Percentiles rank a stretch among this genome's conserved stretches.
phyloP scores from a whole-genome alignment of 2,329 filamentous ascomycete species.

The Lachnellula cervina region DNA sequence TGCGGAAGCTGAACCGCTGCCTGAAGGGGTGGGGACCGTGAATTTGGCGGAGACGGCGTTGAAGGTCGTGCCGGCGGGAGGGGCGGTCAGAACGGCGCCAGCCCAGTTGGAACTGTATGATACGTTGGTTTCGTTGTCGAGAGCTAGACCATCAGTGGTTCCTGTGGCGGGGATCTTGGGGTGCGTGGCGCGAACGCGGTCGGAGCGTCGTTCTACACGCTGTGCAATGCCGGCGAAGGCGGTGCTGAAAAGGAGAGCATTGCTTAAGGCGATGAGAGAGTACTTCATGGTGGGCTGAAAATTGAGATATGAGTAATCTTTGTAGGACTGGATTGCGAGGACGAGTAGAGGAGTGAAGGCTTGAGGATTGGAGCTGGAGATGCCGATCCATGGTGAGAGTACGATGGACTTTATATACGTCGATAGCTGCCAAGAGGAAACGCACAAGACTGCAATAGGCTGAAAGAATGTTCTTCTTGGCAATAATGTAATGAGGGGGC shows the following conservation, averaged over 20 bases:
- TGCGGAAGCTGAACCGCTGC: neutral
- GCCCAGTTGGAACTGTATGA: conserved; percentile 34
- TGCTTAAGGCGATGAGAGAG: neutral
- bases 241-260: neutral
- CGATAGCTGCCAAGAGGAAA: neutral
- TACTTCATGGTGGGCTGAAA: neutral
- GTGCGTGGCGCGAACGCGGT: neutral
- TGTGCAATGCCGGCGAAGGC: neutral
- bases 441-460: neutral
- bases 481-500: neutral
- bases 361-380: neutral
- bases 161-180: neutral
- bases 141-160: neutral
- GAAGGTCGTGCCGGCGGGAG: conserved; percentile 28
- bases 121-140: conserved; percentile 23
- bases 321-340: neutral
- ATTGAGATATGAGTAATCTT: neutral
- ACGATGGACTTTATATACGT: neutral
- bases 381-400: neutral
- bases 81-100: conserved; percentile 32
- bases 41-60: conserved; percentile 34
- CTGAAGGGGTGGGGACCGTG: conserved; percentile 31
- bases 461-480: neutral
- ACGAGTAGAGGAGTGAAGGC: neutral
- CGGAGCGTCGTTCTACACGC: neutral